Evolutionary conservation across 1,284 basidiomycete genomes (phyloP).

Genomic region (Neotropicomus parvogracilis): DNA sequence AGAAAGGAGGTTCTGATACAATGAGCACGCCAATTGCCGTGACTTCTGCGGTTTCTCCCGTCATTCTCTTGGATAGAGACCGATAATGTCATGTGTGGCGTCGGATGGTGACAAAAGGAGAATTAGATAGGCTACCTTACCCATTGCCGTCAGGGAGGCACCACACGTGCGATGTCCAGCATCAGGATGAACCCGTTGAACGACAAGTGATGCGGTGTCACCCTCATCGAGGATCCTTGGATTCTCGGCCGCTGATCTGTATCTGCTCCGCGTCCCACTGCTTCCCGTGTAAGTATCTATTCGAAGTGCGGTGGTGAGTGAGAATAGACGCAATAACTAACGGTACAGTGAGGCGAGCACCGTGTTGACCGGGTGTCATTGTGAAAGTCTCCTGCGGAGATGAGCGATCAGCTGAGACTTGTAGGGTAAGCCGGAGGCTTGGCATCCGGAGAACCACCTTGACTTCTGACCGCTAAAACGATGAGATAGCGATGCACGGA

Average conservation of each 20-base stretch:
- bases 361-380: no score
- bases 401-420: background rate
- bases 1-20: background rate
- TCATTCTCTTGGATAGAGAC: slow-evolving; percentile 16
- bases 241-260: background rate
- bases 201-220: background rate
- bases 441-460: background rate
- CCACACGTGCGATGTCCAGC: background rate
- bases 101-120: background rate
- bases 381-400: background rate
- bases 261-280: background rate
- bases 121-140: background rate
- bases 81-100: background rate
- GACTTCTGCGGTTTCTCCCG: background rate
- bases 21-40: background rate
- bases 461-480: background rate
- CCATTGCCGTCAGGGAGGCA: background rate
- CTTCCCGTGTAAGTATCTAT: background rate
- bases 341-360: no score
- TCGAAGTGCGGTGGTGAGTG: background rate
- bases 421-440: background rate
- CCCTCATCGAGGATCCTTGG: background rate
- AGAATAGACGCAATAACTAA: no score
- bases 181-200: background rate
- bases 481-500: no score